Evolutionary conservation across 1,284 basidiomycete genomes (phyloP).

Genomic region (Ceratobasidium papillatum): DNA sequence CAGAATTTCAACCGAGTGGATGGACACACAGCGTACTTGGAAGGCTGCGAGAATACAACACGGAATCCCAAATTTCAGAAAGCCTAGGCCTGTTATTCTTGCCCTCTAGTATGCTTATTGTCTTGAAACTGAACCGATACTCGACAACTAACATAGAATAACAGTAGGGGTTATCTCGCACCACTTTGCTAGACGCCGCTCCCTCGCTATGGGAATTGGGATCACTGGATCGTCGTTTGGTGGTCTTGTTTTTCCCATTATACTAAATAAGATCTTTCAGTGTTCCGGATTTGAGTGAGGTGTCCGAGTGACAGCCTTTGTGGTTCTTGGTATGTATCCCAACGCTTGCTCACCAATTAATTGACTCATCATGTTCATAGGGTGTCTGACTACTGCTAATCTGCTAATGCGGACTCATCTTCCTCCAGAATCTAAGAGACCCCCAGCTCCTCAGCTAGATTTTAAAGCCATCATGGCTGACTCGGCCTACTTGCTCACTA

Average conservation of each 20-base stretch:
- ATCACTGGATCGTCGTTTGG: slow-evolving; percentile 62
- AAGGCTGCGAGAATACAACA: too few relatives aligned
- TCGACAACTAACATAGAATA: slow-evolving; percentile 52
- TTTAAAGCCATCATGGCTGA: slow-evolving; percentile 21
- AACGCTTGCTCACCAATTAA: too few relatives aligned
- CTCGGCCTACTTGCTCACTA: background rate
- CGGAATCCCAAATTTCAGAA: too few relatives aligned
- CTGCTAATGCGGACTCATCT: slow-evolving; percentile 29
- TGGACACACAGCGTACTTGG: too few relatives aligned
- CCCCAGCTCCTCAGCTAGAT: slow-evolving; percentile 1
- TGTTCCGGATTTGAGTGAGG: slow-evolving; percentile 68
- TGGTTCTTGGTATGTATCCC: slow-evolving; percentile 2
- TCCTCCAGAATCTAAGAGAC: slow-evolving; percentile 7
- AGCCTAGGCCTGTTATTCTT: slow-evolving; percentile 59
- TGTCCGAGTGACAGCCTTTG: slow-evolving; percentile 14
- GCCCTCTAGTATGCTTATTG: background rate
- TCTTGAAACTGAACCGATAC: background rate
- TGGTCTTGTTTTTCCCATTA: slow-evolving; percentile 71
- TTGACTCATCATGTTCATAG: background rate
- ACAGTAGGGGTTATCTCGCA: slow-evolving; percentile 62
- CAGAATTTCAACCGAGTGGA: too few relatives aligned
- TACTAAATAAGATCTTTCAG: slow-evolving; percentile 66
- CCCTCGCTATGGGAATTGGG: slow-evolving; percentile 60
- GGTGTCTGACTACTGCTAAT: slow-evolving; percentile 10
- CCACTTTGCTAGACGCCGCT: slow-evolving; percentile 60